Evolutionary conservation across 2,329 filamentous ascomycete species (phyloP), one percentile per base, ranked within the genome.

Genomic region (Arthroderma uncinatum): DNA sequence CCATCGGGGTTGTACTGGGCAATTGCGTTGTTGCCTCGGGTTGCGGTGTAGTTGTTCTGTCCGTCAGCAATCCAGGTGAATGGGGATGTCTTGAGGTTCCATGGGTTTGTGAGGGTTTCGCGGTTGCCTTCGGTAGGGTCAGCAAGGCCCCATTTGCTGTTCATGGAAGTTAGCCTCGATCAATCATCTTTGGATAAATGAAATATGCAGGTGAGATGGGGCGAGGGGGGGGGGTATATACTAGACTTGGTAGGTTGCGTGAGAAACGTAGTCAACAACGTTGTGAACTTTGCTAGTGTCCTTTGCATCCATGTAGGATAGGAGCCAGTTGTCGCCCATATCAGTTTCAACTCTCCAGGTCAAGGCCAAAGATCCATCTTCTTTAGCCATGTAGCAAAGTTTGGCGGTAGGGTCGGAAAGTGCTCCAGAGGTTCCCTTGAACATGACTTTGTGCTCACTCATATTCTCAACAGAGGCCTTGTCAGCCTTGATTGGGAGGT

Each of bases 341-440:
- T 60, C 59, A 12, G 59, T 60, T 48, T 60, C 59, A 14, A 60
- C 54, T 52, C 39, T 60, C 59, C 59, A 60, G 19, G 59, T 60
- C 54, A 60, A 53, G 34, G 54, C 53, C 39, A 60, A 34, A 10
- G 9, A 54, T 28, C 56, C 59, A 33, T 60, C 59, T 16, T 39
- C 10, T 48, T 60, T 60, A n/a, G 53, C 42, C 19, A 60, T 36
- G 40, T 60, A 60, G 28, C 58, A 57, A 9, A 60, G 59, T 7
- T 58, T 37, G 33, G 50, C 59, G 21, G 55, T 58, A 12, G 59
- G 59, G n/a, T 58, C 50, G 23, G 56, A 58, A 10, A 60, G 28
- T 36, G 59, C 54, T 25, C 59, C 59, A 23, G 59, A 60, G 12
- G 59, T 58, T 50, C 59, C 59, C 59, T 58, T 57, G 47, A 50